Evolutionary conservation across 371 early-diverging fungal species (phyloP), one percentile per base, ranked within the genome.

Genomic region (Umbelopsis sp.): DNA sequence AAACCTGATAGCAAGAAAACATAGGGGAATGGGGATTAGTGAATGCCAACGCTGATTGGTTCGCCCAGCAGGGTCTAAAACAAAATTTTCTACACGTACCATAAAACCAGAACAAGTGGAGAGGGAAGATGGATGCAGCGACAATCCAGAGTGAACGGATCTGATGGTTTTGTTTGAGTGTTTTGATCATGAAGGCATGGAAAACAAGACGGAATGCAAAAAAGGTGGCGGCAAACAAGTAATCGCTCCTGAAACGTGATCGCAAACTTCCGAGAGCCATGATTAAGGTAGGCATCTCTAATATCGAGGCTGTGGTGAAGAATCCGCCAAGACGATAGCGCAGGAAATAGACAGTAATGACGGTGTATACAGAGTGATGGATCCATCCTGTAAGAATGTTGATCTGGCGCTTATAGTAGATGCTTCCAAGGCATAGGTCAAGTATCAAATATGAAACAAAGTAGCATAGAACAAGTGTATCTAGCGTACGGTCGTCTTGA

Each of bases 51-150:
- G n/a, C 44, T 18, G 53, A 65, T 63, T 38, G 94, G 80, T 20
- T 90, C 85, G 50, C 67, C 94, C 84, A 65, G 90, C 87, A 32
- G 94, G 94, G 18, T 80, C 82, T 63, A 80, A 87, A 25, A 88
- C 29, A 77, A 11, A 14, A 81, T 76, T 37, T 69, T 44, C 45
- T 32, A 65, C 22, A 63, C 63, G 38, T 76, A 83, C 83, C 81
- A 65, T 76, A 78, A 65, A 83, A 83, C 84, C 84, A 83, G 50
- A 72, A 79, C 41, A 78, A 74, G 65, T 83, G 84, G 18, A 80
- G 67, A n/a, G 84, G 78, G 53, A 76, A 80, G 48, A 79, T 73
- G 1, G 64, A 52, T 24, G 67, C 51, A 18, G 76, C 62, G 18
- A 72, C 71, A 16, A 53, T 65, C 20, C 71, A 63, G 7, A 75